Evolutionary conservation across 768 basidiomycete genomes (phyloP).

Genomic region (Tremella yokohamensis): DNA sequence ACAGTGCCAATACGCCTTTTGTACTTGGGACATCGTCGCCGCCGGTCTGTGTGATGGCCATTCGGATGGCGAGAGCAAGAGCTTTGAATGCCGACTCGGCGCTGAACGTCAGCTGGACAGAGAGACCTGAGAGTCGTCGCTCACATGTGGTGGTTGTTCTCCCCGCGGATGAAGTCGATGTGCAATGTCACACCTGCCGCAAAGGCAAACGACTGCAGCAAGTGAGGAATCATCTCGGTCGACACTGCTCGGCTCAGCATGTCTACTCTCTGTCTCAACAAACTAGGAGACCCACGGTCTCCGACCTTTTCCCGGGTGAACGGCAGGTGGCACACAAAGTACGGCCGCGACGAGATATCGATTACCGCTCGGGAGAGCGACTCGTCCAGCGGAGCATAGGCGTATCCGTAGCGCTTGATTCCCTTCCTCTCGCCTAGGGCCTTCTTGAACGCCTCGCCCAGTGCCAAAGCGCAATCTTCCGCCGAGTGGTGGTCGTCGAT

Average conservation of each 20-base stretch:
- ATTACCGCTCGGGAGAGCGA: constrained; percentile 93
- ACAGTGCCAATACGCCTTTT: constrained; percentile 75
- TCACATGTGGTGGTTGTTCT: constrained; percentile 96
- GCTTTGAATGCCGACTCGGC: constrained; percentile 99
- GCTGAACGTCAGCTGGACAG: constrained; percentile 54
- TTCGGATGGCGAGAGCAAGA: constrained; percentile 84
- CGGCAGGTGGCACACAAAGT: constrained; percentile 81
- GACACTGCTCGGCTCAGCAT: constrained; percentile 40
- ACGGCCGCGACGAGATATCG: constrained; percentile 96
- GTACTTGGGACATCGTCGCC: constrained; percentile 90
- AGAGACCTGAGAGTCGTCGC: constrained; percentile 32
- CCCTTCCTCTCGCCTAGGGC: constrained; percentile 92
- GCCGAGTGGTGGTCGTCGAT: constrained; percentile 99
- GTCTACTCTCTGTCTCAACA: not conserved
- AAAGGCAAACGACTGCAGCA: constrained; percentile 97
- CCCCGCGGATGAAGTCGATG: constrained; percentile 86
- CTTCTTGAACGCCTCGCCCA: constrained; percentile 75
- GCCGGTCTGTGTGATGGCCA: constrained; percentile 88
- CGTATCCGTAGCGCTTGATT: constrained; percentile 90
- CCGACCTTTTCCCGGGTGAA: constrained; percentile 54
- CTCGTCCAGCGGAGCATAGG: constrained; percentile 95
- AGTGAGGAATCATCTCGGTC: constrained; percentile 96
- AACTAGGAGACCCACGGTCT: constrained; percentile 54
- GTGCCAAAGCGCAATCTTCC: constrained; percentile 66
- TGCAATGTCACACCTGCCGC: constrained; percentile 91